Evolutionary conservation across 2,329 filamentous ascomycete genomes (phyloP).

Genomic region (Chaetomium sp.): DNA sequence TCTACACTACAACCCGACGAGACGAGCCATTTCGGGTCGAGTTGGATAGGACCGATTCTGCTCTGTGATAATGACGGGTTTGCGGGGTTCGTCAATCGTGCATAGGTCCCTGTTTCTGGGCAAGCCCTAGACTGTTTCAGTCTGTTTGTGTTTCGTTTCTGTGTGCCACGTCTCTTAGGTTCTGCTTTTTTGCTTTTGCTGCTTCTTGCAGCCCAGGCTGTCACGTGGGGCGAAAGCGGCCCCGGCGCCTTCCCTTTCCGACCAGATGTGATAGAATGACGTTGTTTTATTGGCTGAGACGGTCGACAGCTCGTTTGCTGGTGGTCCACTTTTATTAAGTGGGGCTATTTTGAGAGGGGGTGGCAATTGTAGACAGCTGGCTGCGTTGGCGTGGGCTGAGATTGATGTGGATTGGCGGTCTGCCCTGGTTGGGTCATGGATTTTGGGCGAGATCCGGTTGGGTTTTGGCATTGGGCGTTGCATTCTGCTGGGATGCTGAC

Average conservation of each 20-base stretch:
- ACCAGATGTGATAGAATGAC: constrained; percentile 16
- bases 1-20: neutral
- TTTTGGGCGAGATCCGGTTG: constrained; percentile 1
- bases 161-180: neutral
- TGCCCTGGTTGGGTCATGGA: neutral
- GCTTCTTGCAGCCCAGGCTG: neutral
- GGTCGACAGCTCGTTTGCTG: neutral
- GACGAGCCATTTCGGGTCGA: neutral
- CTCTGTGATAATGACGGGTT: neutral
- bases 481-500: neutral
- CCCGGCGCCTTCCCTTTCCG: constrained; percentile 32
- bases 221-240: neutral
- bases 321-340: neutral
- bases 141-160: neutral
- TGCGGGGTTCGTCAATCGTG: neutral
- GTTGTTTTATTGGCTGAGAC: constrained; percentile 26
- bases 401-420: constrained; percentile 9
- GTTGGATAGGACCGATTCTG: neutral
- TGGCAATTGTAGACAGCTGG: neutral
- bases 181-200: neutral
- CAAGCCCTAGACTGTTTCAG: neutral
- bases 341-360: neutral
- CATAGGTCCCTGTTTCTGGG: neutral
- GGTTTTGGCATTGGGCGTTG: neutral
- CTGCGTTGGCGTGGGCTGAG: constrained; percentile 1